A percentile compares a stretch with the other conserved stretches of the same genome.
Conservation (phyloP, 2,329 filamentous ascomycete species). For the Microcyclosporella mali region DNA sequence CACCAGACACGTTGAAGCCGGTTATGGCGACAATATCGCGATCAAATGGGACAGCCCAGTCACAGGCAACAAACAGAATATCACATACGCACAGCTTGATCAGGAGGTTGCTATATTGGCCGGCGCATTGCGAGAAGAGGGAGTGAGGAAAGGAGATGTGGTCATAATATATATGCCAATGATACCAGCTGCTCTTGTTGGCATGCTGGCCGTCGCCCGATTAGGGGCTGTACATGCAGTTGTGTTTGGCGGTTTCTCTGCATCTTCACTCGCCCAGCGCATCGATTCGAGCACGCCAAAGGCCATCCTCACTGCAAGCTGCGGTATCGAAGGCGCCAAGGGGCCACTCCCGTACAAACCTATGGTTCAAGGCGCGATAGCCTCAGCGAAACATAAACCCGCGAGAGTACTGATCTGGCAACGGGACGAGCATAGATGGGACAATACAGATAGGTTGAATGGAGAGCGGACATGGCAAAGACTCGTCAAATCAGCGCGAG, state of each 20-base stretch:
- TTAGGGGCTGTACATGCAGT: slow-evolving; percentile 85
- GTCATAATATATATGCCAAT: slow-evolving; percentile 96
- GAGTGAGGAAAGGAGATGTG: slow-evolving; percentile 75
- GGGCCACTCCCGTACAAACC: slow-evolving; percentile 70
- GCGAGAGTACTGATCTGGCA: slow-evolving; percentile 74
- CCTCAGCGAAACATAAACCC: slow-evolving; percentile 64
- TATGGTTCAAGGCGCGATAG: slow-evolving; percentile 68
- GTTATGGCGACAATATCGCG: slow-evolving; percentile 66
- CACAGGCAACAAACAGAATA: slow-evolving; percentile 62
- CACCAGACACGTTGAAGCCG: slow-evolving; percentile 76
- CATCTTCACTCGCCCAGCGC: slow-evolving; percentile 73
- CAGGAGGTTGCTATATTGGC: slow-evolving; percentile 76
- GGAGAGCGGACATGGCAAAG: slow-evolving; percentile 76
- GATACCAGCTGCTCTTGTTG: slow-evolving; percentile 84
- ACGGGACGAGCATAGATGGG: slow-evolving; percentile 68
- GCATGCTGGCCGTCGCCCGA: slow-evolving; percentile 72
- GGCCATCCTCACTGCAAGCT: slow-evolving; percentile 79
- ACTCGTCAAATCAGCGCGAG: slow-evolving; percentile 63
- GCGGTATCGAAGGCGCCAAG: slow-evolving; percentile 82
- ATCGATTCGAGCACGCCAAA: slow-evolving; percentile 76
- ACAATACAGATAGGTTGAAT: slow-evolving; percentile 56
- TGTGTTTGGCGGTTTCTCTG: slow-evolving; percentile 88
- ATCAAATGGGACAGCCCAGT: slow-evolving; percentile 88
- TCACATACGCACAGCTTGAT: slow-evolving; percentile 70
- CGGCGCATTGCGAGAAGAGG: slow-evolving; percentile 73